Conservation (phyloP, 2,329 filamentous ascomycete species). For the Xylariaceae sp. region DNA sequence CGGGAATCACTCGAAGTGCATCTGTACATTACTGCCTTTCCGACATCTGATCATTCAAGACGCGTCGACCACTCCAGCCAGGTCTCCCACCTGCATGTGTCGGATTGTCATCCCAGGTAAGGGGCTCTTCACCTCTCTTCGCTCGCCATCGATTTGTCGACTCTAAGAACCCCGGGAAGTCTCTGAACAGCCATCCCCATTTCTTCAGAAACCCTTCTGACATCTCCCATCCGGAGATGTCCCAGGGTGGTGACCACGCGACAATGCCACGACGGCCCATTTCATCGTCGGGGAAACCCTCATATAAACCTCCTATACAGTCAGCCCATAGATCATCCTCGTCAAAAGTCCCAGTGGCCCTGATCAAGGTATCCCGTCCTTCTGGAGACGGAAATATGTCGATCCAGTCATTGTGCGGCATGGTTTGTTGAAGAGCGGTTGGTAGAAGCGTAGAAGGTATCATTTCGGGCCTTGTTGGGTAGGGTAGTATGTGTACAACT, state of each 20-base stretch:
- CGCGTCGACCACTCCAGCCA: background rate
- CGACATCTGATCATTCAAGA: background rate
- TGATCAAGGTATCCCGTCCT: slow-evolving; percentile 38
- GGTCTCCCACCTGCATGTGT: slow-evolving; percentile 10
- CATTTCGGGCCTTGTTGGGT: slow-evolving; percentile 25
- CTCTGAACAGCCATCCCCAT: slow-evolving; percentile 33
- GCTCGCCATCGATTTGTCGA: slow-evolving; percentile 36
- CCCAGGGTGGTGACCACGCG: slow-evolving; percentile 41
- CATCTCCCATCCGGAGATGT: slow-evolving; percentile 38
- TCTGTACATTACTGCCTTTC: background rate
- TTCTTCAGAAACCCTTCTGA: slow-evolving; percentile 38
- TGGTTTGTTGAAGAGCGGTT: slow-evolving; percentile 36
- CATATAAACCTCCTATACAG: slow-evolving; percentile 39
- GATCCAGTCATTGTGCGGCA: slow-evolving; percentile 39
- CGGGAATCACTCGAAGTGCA: background rate
- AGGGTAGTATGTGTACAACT: slow-evolving; percentile 28
- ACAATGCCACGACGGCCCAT: slow-evolving; percentile 38
- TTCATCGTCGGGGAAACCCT: slow-evolving; percentile 41
- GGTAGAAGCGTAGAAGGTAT: slow-evolving; percentile 34
- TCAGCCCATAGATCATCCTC: slow-evolving; percentile 43
- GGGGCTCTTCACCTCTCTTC: slow-evolving; percentile 31
- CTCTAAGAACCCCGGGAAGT: slow-evolving; percentile 25
- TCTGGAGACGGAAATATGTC: slow-evolving; percentile 38
- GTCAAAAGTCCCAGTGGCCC: slow-evolving; percentile 34
- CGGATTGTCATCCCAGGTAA: slow-evolving; percentile 23